Evolutionary conservation across 1,139 yeast genomes (phyloP), one percentile per base, ranked within the genome.

Genomic region (Pneumocystis murina): DNA sequence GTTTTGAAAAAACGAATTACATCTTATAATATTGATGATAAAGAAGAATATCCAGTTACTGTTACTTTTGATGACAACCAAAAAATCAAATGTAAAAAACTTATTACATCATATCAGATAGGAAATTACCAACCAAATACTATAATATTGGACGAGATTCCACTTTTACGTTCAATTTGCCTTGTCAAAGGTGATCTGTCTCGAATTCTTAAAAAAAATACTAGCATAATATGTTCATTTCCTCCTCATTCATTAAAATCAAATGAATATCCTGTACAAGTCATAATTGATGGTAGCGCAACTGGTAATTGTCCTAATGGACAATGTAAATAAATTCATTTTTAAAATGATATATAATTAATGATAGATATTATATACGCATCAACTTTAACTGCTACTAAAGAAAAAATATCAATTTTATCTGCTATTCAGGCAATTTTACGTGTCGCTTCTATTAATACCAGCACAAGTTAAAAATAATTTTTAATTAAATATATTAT

Each of bases 271-370:
- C 87, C 94, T 5, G 94, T 92, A 39, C 97, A 91, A 74, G 94
- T 86, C 3, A 77, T 91, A 58, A 87, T 92, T 59, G 84, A 88
- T 78, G 95, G 95, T 62, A 84, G 90, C n/a, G 92, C 88, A 12
- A 79, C 92, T 1, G 97, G 96, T 17, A 86, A 87, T 67, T 90
- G 96, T 70, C 96, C 97, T 0, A 75, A 74, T n/a, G 95, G 89
- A 61, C 92, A 91, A 70, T 82, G 55, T 48, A 5, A 24, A 20
- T 48, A 20, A 3, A 24, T 24, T 24, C 1, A 24, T 12, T 48
- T 48, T 48, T 24, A 48, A 12, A 48, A 24, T 10, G 2, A 48
- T 12, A 12, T 2, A 8, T 48, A 24, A 48, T 24, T 2, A 24
- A 8, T 38, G n/a, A 20, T 48, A 48, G 55, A 48, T 48, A 30